Base-by-base conservation (phyloP, 805 yeast species). In the Candida methanosorbosa region DNA sequence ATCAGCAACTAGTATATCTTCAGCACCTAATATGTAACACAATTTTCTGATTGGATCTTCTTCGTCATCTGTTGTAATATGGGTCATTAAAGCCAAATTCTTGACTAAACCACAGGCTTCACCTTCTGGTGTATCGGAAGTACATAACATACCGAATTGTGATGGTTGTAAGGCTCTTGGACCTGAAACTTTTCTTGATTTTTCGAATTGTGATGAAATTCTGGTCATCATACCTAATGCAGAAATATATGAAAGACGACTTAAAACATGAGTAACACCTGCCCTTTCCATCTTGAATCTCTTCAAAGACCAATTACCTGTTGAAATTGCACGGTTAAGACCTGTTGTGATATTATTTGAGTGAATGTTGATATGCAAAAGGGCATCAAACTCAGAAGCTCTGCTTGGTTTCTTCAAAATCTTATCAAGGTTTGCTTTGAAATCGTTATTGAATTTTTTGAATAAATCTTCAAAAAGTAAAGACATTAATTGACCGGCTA, bases 181-280 rank as follows among this genome's bases (percentile, higher is more conserved):
- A 29, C 98, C 98, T 1, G 95, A 84, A 28, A 92, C 98, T 59
- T 92, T 92, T 63, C 98, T 73, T 2, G 97, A 87, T 57, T 92
- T 92, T 58, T 92, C 98, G 52, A 92, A 92, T 61, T 92, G 98
- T n/a, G 97, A 90, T 6, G 97, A 85, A 35, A 92, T 92, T 66
- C 98, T 81, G 11, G 98, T 92, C 98, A 92, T 92, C 98, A 92
- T 92, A 50, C 98, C 98, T 40, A 92, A 64, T 0, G 98, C 98
- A 8, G 94, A 80, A 30, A 92, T 90, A 57, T 86, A 92, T 16
- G 95, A 83, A 38, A 92, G 64, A 52, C 98, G 74, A 39, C 94
- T 81, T 37, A 92, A 67, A 27, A 92, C 97, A 57, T 92, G 98
- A 3, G 98, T 92, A 34, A 92, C 98, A 63, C 98, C 98, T 0